These are phyloP conservation scores for Phytophthora crassamura DNA, from an alignment of 352 stramenopile species.

Conservation along the genomic window DNA sequence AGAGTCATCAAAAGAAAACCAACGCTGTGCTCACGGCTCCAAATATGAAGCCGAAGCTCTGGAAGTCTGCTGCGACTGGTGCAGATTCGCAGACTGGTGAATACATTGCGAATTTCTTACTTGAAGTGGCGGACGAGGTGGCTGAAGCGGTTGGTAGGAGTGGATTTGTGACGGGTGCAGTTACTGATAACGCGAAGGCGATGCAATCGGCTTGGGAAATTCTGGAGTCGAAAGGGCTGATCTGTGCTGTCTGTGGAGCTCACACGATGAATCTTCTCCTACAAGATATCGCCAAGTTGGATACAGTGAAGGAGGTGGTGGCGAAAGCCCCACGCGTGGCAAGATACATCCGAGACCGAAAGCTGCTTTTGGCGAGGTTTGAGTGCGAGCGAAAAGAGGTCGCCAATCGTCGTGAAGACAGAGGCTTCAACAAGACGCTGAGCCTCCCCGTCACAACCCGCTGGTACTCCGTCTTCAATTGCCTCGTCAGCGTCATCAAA, in stretches of 20 bases:
- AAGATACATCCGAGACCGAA: not conserved
- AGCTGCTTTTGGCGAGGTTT: slow-evolving; percentile 1
- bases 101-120: not conserved
- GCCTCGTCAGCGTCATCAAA: slow-evolving; percentile 9
- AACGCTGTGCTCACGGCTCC: not conserved
- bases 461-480: slow-evolving; percentile 9
- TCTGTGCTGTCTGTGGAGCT: slow-evolving; percentile 11
- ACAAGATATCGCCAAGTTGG: slow-evolving; percentile 5
- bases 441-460: not conserved
- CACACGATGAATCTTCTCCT: slow-evolving; percentile 14
- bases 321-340: not conserved
- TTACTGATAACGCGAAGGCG: slow-evolving; percentile 5
- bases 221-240: not conserved
- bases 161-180: slow-evolving; percentile 1
- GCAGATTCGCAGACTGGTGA: not conserved
- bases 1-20: slow-evolving; percentile 4
- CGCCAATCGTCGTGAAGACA: too few relatives aligned
- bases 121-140: slow-evolving; percentile 1
- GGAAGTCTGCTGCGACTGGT: not conserved
- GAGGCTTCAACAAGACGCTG: not conserved
- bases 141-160: not conserved
- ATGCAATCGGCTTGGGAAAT: slow-evolving; percentile 3
- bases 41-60: slow-evolving; percentile 5
- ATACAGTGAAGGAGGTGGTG: not conserved
- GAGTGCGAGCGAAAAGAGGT: not conserved